Percentiles rank a stretch among this genome's conserved stretches.
Conservation (phyloP, 2,329 filamentous ascomycete genomes). For the Neoascochyta sp. region DNA sequence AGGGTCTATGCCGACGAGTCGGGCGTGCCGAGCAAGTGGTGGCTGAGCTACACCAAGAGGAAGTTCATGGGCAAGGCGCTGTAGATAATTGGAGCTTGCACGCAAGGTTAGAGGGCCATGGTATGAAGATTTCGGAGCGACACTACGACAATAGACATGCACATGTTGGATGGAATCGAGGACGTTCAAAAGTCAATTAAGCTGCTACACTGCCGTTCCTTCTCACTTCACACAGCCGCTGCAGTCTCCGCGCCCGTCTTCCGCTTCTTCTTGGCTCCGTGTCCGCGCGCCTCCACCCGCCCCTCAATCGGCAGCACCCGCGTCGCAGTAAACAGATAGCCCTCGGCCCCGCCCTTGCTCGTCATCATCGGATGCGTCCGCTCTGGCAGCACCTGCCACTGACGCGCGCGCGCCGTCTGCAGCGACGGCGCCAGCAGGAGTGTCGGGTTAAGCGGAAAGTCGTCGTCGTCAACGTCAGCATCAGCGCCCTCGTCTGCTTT, state of each 20-base stretch:
- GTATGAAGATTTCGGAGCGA: too few species aligned
- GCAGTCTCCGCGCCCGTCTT: slow-evolving; percentile 45
- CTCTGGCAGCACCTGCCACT: slow-evolving; percentile 89
- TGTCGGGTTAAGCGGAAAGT: slow-evolving; percentile 86
- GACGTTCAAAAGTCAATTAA: too few species aligned
- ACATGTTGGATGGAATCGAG: too few species aligned
- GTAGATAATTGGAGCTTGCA: too few species aligned
- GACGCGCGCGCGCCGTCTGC: slow-evolving; percentile 72
- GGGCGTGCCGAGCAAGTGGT: slow-evolving; percentile 72
- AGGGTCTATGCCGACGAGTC: slow-evolving; percentile 77
- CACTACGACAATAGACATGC: too few species aligned
- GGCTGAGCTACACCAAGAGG: slow-evolving; percentile 97
- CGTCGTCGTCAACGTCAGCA: slow-evolving; percentile 42
- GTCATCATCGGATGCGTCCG: slow-evolving; percentile 95
- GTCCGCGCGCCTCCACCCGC: slow-evolving; percentile 77
- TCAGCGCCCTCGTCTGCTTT: slow-evolving; percentile 11
- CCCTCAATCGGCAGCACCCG: slow-evolving; percentile 76
- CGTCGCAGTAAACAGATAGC: slow-evolving; percentile 82
- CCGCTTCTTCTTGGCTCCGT: slow-evolving; percentile 61
- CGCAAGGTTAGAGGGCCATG: too few species aligned
- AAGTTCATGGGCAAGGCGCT: slow-evolving; percentile 95
- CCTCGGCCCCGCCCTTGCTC: slow-evolving; percentile 78
- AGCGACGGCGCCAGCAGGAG: slow-evolving; percentile 74
- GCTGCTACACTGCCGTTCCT: too few species aligned
- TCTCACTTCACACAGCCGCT: too few species aligned